phyloP scores from a whole-genome alignment of 306 rosid genomes.

The Cucumis melo region DNA sequence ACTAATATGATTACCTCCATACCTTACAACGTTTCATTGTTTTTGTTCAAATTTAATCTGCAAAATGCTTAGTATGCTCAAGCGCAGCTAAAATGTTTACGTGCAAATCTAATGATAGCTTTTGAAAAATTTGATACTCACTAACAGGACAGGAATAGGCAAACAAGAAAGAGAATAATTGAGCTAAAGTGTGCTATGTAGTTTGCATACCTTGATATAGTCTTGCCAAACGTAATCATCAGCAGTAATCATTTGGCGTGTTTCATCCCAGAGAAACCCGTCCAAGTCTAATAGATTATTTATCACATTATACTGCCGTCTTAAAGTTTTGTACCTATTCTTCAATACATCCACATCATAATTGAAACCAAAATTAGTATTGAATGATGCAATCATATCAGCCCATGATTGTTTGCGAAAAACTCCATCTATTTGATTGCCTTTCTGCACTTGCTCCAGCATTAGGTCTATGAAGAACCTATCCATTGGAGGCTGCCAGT shows the following conservation, averaged over 20 bases:
- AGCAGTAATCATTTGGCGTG: constrained; percentile 64
- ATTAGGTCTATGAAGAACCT: constrained; percentile 48
- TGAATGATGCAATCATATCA: constrained; percentile 61
- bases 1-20: not conserved
- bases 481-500: constrained; percentile 75
- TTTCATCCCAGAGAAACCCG: constrained; percentile 72
- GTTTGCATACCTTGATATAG: constrained; percentile 40
- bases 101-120: not conserved
- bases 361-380: constrained; percentile 49
- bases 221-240: constrained; percentile 70
- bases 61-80: not conserved
- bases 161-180: not conserved
- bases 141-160: not conserved
- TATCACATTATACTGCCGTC: constrained; percentile 51
- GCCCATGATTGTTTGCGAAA: constrained; percentile 68
- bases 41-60: not conserved
- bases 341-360: constrained; percentile 59
- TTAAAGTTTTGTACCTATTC: constrained; percentile 61
- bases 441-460: constrained; percentile 54
- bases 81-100: not conserved
- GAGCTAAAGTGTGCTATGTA: not conserved
- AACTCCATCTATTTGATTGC: constrained; percentile 42
- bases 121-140: no score
- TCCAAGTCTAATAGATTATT: constrained; percentile 48
- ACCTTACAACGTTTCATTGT: not conserved